Percentiles rank a stretch among this genome's conserved stretches.
phyloP scores from a whole-genome alignment of 768 basidiomycete species.

The Tylopilus intermedius region DNA sequence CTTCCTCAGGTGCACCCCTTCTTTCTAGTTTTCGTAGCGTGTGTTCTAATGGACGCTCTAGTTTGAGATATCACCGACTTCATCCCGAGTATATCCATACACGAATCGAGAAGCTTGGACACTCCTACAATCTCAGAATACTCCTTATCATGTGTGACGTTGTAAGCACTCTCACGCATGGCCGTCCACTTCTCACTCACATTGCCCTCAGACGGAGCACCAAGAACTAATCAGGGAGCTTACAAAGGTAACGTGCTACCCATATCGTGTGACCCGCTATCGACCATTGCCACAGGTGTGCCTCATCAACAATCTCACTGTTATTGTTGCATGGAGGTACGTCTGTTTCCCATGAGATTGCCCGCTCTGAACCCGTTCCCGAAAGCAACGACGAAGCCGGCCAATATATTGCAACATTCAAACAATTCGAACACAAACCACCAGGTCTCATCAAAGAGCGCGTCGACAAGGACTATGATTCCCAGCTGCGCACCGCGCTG shows the following conservation, averaged over 20 bases:
- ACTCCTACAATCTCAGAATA: conserved; percentile 77
- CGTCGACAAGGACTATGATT: conserved; percentile 81
- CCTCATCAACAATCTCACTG: conserved; percentile 87
- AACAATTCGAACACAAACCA: conserved; percentile 89
- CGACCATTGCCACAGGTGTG: conserved; percentile 49
- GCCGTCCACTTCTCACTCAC: background rate
- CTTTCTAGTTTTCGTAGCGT: background rate
- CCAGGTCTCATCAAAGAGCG: conserved; percentile 94
- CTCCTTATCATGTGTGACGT: conserved; percentile 89
- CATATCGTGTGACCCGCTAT: conserved; percentile 3
- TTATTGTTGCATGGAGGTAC: conserved; percentile 90
- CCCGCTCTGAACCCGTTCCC: background rate
- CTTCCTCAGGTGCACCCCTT: conserved; percentile 67
- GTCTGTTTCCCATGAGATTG: conserved; percentile 19
- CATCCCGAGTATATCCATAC: conserved; percentile 96
- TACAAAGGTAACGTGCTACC: conserved; percentile 57
- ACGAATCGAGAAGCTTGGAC: conserved; percentile 82
- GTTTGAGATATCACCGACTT: conserved; percentile 89
- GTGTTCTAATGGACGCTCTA: conserved; percentile 27
- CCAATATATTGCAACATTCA: conserved; percentile 85
- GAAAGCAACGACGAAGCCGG: conserved; percentile 85
- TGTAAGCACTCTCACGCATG: conserved; percentile 44
- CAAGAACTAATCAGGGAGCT: conserved; percentile 88
- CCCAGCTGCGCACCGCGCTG: conserved; percentile 74
- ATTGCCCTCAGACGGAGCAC: conserved; percentile 69